Evolutionary conservation across 73 alveolate genomes (phyloP).

Genomic region (Durusdinium trenchii): DNA sequence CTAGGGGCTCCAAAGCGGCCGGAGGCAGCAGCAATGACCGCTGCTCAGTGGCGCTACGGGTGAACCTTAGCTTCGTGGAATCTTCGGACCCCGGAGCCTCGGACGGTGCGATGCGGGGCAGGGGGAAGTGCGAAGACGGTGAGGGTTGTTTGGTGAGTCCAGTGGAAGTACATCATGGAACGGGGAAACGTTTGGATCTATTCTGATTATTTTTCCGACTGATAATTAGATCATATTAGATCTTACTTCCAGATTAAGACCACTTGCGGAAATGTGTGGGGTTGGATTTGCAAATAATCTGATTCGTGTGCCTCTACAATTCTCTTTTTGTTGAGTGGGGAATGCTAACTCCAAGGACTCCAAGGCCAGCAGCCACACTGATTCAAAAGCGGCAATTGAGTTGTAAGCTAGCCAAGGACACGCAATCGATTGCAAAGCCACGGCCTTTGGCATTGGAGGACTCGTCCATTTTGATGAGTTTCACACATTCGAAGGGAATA

Average conservation of each 20-base stretch:
- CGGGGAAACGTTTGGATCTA: background rate
- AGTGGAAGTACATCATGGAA: background rate
- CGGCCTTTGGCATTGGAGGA: constrained; percentile 64
- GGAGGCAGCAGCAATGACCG: background rate
- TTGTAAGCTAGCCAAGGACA: too few species aligned
- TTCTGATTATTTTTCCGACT: background rate
- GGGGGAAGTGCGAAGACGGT: background rate
- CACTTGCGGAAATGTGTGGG: too few species aligned
- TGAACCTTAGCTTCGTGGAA: constrained; percentile 30
- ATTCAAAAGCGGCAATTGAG: too few species aligned
- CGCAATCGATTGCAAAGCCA: constrained; percentile 48
- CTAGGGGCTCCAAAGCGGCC: too few species aligned
- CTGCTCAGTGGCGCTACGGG: constrained; percentile 17
- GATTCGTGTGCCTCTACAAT: background rate
- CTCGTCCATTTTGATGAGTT: background rate
- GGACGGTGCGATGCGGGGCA: background rate
- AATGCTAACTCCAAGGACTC: too few species aligned
- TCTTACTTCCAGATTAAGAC: too few species aligned
- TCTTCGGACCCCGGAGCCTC: constrained; percentile 9
- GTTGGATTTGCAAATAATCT: background rate
- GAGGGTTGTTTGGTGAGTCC: background rate
- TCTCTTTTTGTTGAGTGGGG: too few species aligned
- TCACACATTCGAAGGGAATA: too few species aligned
- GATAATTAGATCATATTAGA: too few species aligned
- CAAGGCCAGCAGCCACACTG: too few species aligned